A percentile compares a stretch with the other conserved stretches of the same genome.
Conservation (phyloP, 129 eudicot species). For the Arctium minus region DNA sequence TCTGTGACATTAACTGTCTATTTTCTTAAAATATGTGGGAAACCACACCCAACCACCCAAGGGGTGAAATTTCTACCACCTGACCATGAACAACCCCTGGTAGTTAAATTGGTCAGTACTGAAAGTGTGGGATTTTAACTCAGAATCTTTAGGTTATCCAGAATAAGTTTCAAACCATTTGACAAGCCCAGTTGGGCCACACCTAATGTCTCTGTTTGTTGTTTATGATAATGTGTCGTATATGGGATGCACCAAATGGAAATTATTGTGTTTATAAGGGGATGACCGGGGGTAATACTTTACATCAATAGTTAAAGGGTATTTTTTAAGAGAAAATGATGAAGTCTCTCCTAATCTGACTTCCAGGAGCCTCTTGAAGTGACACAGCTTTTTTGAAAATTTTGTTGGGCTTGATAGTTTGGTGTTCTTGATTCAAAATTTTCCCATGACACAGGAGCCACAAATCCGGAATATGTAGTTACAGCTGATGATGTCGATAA, state of each 20-base stretch:
- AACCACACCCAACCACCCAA: too few relatives aligned
- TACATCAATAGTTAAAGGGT: neutral
- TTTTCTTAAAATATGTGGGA: neutral
- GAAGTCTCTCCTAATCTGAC: neutral
- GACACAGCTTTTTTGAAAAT: too few relatives aligned
- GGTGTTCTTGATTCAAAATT: neutral
- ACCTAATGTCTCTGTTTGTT: too few relatives aligned
- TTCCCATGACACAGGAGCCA: conserved; percentile 60
- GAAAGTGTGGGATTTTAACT: neutral
- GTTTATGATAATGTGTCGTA: neutral
- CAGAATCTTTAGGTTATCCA: neutral
- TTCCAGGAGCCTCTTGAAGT: neutral
- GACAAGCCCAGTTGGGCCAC: too few relatives aligned
- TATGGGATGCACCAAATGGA: neutral
- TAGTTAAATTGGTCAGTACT: neutral
- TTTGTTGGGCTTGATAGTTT: neutral
- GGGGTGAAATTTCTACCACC: neutral
- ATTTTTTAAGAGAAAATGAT: neutral
- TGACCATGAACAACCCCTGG: neutral
- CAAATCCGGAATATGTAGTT: conserved; percentile 89
- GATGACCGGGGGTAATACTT: neutral
- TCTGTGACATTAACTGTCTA: neutral
- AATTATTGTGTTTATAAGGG: neutral
- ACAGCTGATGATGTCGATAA: conserved; percentile 99
- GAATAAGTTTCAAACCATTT: neutral